Evolutionary conservation across 495 filamentous ascomycete genomes (phyloP), one percentile per base, ranked within the genome.

Genomic region (Penicillium salamii): DNA sequence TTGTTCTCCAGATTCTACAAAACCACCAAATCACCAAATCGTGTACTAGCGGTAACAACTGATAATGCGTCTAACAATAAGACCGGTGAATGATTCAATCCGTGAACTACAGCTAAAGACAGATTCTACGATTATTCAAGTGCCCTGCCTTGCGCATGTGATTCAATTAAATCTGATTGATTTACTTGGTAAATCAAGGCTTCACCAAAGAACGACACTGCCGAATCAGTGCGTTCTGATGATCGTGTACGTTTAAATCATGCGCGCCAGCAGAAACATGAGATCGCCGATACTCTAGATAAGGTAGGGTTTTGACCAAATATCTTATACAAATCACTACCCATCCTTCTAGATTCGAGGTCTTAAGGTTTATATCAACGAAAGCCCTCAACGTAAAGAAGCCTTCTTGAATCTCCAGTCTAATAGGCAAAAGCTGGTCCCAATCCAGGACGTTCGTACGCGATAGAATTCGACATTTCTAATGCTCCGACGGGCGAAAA

Each of bases 1-100:
- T 55, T 28, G 17, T 55, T 14, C 13, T 50, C 13, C 6, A 38
- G 4, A 24, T 36, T 28, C 47, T 55, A 13, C 14, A 21, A 17
- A 29, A 32, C 24, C 24, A 15, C 24, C 41, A 19, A 21, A 47
- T n/a, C 52, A 54, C 35, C 7, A 17, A 19, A 39, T 54, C 15
- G 23, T 24, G 46, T 54, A 3, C 37, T 58, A 2, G 24, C 50
- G 5, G 20, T 58, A 21, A 58, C 47, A 0, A 57, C 45, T 40
- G 45, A 57, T 46, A 57, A 57, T 39, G 41, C 33, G 19, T 51
- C 48, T 13, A 59, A 59, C 38, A 59, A 59, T 21, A n/a, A 20
- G n/a, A 59, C 47, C n/a, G 31, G 33, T 59, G 5, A 33, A 51
- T 17, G 44, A 36, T 13, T 20, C 38, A 14, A 5, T 39, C 6